Evolutionary conservation across 306 rosid genomes (phyloP).

Genomic region (Begonia loranthoides): DNA sequence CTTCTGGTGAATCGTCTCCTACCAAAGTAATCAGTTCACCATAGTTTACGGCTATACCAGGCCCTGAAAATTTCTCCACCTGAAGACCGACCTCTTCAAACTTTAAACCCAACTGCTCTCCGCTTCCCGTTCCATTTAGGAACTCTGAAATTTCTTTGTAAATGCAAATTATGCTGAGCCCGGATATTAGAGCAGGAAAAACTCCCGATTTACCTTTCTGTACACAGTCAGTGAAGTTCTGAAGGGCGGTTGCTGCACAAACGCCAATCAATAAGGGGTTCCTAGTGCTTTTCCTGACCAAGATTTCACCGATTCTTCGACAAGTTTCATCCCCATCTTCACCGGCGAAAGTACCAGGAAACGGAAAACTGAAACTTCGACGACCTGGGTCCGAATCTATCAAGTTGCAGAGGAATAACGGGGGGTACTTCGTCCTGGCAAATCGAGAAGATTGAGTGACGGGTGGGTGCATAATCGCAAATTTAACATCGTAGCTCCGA

Average conservation of each 20-base stretch:
- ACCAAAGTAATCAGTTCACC: constrained; percentile 51
- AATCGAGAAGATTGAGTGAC: constrained; percentile 22
- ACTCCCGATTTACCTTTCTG: constrained; percentile 11
- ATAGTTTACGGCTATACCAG: constrained; percentile 37
- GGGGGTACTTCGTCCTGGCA: constrained; percentile 31
- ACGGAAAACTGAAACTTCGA: constrained; percentile 29
- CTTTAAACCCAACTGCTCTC: constrained; percentile 36
- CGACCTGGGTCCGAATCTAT: constrained; percentile 34
- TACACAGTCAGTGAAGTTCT: constrained; percentile 31
- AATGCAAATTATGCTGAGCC: constrained; percentile 22
- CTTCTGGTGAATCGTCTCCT: constrained; percentile 10
- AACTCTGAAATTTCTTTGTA: constrained; percentile 48
- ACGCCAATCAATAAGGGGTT: constrained; percentile 65
- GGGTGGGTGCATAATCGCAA: constrained; percentile 67
- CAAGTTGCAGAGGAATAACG: constrained; percentile 51
- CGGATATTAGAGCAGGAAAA: constrained; percentile 28
- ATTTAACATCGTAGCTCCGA: constrained; percentile 64
- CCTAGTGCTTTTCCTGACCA: constrained; percentile 28
- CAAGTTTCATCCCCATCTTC: constrained; percentile 36
- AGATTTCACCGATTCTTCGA: constrained; percentile 43
- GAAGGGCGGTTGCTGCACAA: constrained; percentile 41
- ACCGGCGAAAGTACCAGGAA: constrained; percentile 4
- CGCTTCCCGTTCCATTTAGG: constrained; percentile 18
- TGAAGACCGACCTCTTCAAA: constrained; percentile 40
- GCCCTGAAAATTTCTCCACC: constrained; percentile 35